These are phyloP conservation scores for Ilyonectria sp. DNA, from an alignment of 2,329 filamentous ascomycete species.

Conservation along the genomic window DNA sequence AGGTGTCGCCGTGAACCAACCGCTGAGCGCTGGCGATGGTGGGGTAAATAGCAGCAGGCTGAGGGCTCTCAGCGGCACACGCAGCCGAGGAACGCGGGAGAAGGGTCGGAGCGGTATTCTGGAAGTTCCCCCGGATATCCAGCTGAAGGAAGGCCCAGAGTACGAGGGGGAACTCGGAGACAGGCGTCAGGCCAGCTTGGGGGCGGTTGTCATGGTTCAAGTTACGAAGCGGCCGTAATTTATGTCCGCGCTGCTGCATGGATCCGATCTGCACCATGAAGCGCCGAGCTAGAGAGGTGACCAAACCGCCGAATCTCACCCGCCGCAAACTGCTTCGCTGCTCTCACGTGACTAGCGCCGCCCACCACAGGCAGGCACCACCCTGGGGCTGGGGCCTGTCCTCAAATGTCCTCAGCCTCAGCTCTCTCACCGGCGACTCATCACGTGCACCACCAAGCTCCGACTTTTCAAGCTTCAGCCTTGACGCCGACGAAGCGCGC, in stretches of 20 bases:
- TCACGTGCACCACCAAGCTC: constrained; percentile 45
- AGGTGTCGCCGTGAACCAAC: background rate
- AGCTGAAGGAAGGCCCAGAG: constrained; percentile 24
- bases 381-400: background rate
- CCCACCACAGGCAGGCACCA: background rate
- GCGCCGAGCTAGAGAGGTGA: constrained; percentile 44
- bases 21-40: constrained; percentile 15
- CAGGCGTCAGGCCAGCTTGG: constrained; percentile 34
- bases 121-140: constrained; percentile 31
- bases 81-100: background rate
- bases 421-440: background rate
- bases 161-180: constrained; percentile 32
- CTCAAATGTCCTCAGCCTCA: background rate
- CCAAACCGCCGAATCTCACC: constrained; percentile 22
- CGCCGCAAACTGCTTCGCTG: background rate
- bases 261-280: constrained; percentile 32
- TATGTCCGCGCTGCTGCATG: constrained; percentile 35
- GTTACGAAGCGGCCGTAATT: constrained; percentile 44
- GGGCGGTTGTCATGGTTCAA: constrained; percentile 44
- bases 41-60: constrained; percentile 26
- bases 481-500: constrained; percentile 46
- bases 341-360: constrained; percentile 15
- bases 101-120: background rate
- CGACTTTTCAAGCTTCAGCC: constrained; percentile 49
- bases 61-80: background rate